Evolutionary conservation across 495 filamentous ascomycete genomes (phyloP), one percentile per base, ranked within the genome.

Genomic region (Penicillium macrosclerotiorum): DNA sequence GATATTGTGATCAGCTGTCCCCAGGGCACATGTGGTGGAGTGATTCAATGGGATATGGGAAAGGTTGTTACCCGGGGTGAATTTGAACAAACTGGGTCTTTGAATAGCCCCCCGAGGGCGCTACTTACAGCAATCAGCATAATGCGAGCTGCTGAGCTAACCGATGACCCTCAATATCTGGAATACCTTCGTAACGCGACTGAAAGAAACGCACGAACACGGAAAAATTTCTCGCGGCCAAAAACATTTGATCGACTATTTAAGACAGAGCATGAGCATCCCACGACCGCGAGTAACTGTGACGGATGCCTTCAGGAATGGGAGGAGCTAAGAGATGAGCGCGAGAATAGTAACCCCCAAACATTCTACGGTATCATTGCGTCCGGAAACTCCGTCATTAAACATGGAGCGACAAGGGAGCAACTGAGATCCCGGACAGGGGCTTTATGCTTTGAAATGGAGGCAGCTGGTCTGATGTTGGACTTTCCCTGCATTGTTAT

Each of bases 321-420:
- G n/a, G n/a, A 35, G 8, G 33, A 17, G 16, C 8, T 35, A 5
- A 4, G 33, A 7, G 33, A 35, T 6, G 16, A 13, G 16, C 33
- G 33, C 9, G 18, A 25, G 9, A 25, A 37, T 57, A 9, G 31
- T 4, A 8, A 42, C 22, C 38, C 14, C 5, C 23, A 24, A 5
- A 26, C 24, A 9, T 59, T 66, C 39, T 72, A 66, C 40, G 67
- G 69, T 4, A 51, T 42, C 9, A 68, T 74, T 29, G 70, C 68
- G 9, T 68, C 62, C n/a, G 65, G 64, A 9, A 72, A 72, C 40
- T 38, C 39, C 3, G 49, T 69, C 0, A 67, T 68, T 20, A 60
- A 51, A 37, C 30, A 63, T 22, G 43, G 23, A 7, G 5, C 17
- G 4, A 22, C 9, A 18, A 26, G 24, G 32, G 27, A 47, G 34